Evolutionary conservation across 179 eudicot genomes (phyloP).

Genomic region (Pouteria campechiana): DNA sequence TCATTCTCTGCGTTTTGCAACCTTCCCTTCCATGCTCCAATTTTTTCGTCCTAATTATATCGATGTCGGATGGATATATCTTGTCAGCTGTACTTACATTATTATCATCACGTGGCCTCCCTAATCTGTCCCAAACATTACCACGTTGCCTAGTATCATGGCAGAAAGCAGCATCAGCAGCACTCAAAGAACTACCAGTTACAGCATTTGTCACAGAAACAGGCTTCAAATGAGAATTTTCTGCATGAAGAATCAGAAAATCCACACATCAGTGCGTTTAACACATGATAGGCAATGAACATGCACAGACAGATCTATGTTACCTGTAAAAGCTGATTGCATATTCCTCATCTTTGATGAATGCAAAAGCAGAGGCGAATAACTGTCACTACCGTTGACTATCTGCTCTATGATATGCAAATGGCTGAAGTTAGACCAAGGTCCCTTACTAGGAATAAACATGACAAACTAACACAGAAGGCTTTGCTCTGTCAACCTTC

Average conservation of each 20-base stretch:
- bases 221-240: not conserved
- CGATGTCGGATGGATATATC: constrained; percentile 4
- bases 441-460: not conserved
- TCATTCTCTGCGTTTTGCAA: not conserved
- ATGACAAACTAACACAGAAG: not conserved
- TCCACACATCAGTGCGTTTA: not conserved
- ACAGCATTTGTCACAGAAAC: constrained; percentile 2
- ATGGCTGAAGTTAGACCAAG: not conserved
- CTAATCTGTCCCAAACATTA: constrained; percentile 53
- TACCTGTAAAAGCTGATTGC: constrained; percentile 4
- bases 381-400: not conserved
- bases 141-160: constrained; percentile 7
- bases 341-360: not conserved
- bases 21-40: not conserved
- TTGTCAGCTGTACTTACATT: not conserved
- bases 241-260: constrained; percentile 5
- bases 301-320: not conserved
- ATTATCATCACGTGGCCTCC: constrained; percentile 17
- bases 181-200: constrained; percentile 2
- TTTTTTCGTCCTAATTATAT: too few species aligned
- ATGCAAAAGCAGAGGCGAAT: not conserved
- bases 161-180: constrained; percentile 1
- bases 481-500: not conserved
- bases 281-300: not conserved
- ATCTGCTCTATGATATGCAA: constrained; percentile 1